Evolutionary conservation across 441 rosid species (phyloP).

Genomic region (Jatropha multifida): DNA sequence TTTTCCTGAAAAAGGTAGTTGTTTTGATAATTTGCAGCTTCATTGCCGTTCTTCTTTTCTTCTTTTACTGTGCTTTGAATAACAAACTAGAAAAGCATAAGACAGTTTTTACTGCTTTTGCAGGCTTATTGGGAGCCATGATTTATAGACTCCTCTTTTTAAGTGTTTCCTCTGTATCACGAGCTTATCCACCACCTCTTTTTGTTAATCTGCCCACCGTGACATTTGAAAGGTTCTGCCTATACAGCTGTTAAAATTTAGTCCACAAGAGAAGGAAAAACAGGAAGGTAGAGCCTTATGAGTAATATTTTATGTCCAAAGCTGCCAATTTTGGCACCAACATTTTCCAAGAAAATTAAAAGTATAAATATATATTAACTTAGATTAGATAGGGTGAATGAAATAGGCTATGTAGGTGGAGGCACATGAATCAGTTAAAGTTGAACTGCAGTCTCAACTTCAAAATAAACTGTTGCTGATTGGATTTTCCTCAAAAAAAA

Average conservation of each 20-base stretch:
- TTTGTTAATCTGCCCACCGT: background rate
- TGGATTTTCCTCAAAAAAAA: background rate
- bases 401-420: background rate
- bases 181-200: background rate
- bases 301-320: constrained; percentile 9
- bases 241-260: background rate
- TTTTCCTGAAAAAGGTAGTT: constrained; percentile 39
- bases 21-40: constrained; percentile 36
- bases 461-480: background rate
- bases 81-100: constrained; percentile 32
- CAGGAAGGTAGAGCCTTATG: background rate
- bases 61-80: constrained; percentile 18
- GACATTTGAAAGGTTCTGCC: constrained; percentile 7
- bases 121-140: constrained; percentile 36
- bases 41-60: constrained; percentile 7
- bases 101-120: constrained; percentile 33
- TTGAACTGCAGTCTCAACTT: background rate
- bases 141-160: constrained; percentile 16
- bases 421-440: background rate
- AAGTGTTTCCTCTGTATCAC: constrained; percentile 5
- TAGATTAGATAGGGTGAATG: background rate
- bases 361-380: background rate
- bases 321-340: constrained; percentile 6
- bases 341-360: constrained; percentile 3
- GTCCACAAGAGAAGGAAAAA: background rate